These are phyloP conservation scores for Amphibolis antarctica DNA, from an alignment of 106 monocot genomes.

Conservation along the genomic window DNA sequence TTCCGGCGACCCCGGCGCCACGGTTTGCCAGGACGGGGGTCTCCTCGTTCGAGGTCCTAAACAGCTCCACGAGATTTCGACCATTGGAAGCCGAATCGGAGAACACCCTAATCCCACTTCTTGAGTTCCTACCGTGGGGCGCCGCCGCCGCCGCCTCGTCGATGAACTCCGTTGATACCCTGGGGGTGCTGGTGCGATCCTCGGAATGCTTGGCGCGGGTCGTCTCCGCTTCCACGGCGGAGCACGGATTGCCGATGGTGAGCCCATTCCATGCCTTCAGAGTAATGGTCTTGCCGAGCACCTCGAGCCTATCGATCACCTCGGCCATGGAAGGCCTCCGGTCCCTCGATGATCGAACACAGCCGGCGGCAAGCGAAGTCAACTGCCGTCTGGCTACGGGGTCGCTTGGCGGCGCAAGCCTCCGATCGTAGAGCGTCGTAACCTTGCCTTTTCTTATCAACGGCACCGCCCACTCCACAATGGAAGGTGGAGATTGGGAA, in stretches of 20 bases:
- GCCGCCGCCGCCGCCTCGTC: not conserved
- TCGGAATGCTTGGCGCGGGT: not conserved
- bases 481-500: conserved; percentile 70
- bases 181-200: not conserved
- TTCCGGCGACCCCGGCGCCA: not conserved
- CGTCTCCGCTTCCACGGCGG: conserved; percentile 42
- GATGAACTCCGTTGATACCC: not conserved
- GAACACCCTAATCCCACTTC: not conserved
- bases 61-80: not conserved
- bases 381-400: conserved; percentile 38
- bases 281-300: conserved; percentile 27
- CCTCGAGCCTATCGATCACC: conserved; percentile 57
- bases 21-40: not conserved
- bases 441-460: conserved; percentile 68
- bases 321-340: conserved; percentile 72
- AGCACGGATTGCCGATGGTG: conserved; percentile 55
- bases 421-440: conserved; percentile 47
- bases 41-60: not conserved
- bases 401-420: conserved; percentile 49
- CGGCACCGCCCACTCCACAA: conserved; percentile 92
- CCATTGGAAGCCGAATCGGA: not conserved
- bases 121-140: not conserved
- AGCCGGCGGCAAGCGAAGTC: conserved; percentile 54
- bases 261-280: conserved; percentile 49
- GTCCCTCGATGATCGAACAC: conserved; percentile 48